Conservation (phyloP, 257 asterid species). For the Catharanthus roseus region DNA sequence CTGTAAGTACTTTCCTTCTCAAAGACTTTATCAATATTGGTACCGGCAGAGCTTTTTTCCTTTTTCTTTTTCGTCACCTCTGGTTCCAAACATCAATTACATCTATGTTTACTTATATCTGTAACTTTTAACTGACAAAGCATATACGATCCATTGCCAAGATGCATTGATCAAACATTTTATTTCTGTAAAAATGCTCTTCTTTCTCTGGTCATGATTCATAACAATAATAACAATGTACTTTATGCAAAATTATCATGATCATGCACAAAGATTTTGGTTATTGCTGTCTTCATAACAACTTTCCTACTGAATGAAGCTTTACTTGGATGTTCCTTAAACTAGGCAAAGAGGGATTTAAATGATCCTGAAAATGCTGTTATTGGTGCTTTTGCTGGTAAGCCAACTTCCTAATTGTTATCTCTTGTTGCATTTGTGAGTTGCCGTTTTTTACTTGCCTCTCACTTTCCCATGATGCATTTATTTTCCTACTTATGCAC, state of each 20-base stretch:
- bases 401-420: conserved; percentile 13
- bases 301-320: conserved; percentile 3
- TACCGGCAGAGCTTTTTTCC: background rate
- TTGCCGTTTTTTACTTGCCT: background rate
- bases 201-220: background rate
- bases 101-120: background rate
- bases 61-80: background rate
- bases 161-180: background rate
- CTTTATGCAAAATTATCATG: background rate
- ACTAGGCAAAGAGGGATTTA: conserved; percentile 89
- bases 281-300: conserved; percentile 8
- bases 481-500: background rate
- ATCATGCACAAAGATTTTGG: background rate
- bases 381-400: conserved; percentile 96
- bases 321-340: conserved; percentile 10
- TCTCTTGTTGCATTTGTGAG: background rate
- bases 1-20: conserved; percentile 46
- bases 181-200: background rate
- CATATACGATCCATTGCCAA: background rate
- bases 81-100: background rate
- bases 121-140: background rate
- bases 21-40: too few relatives aligned
- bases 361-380: conserved; percentile 89
- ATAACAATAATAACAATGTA: background rate
- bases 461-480: background rate